Evolutionary conservation across 108 stramenopile genomes (phyloP).

Genomic region (Discostella stelligeroides): DNA sequence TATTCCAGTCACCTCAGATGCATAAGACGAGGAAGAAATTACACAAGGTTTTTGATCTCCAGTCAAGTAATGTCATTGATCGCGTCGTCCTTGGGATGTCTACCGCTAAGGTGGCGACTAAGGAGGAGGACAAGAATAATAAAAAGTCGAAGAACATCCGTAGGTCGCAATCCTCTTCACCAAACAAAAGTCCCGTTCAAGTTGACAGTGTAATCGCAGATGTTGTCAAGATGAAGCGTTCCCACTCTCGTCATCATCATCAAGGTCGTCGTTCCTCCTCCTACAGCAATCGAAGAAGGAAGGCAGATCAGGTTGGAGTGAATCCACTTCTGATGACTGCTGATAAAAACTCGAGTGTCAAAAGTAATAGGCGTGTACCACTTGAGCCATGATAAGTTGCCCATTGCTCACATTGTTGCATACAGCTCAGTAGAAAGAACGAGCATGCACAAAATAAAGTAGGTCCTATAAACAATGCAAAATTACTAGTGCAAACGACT

Average conservation of each 20-base stretch:
- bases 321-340: background rate
- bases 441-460: background rate
- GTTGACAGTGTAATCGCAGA: background rate
- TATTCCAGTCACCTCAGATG: background rate
- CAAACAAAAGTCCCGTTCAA: background rate
- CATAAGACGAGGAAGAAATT: constrained; percentile 8
- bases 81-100: background rate
- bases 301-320: background rate
- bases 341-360: too few species aligned
- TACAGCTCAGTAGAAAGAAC: too few species aligned
- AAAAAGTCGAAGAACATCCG: too few species aligned
- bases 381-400: too few species aligned
- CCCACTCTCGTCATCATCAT: background rate
- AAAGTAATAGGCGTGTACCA: too few species aligned
- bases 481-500: too few species aligned
- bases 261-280: too few species aligned
- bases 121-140: too few species aligned
- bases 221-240: background rate
- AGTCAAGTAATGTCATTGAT: constrained; percentile 18
- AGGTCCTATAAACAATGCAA: too few species aligned
- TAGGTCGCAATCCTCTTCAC: background rate
- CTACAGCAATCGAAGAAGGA: too few species aligned
- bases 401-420: background rate
- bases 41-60: constrained; percentile 29
- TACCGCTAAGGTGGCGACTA: background rate